A percentile compares a stretch with the other conserved stretches of the same genome.
Evolutionary conservation across 177 flowering plant species (phyloP).

Genomic region (Vitis hybrid): DNA sequence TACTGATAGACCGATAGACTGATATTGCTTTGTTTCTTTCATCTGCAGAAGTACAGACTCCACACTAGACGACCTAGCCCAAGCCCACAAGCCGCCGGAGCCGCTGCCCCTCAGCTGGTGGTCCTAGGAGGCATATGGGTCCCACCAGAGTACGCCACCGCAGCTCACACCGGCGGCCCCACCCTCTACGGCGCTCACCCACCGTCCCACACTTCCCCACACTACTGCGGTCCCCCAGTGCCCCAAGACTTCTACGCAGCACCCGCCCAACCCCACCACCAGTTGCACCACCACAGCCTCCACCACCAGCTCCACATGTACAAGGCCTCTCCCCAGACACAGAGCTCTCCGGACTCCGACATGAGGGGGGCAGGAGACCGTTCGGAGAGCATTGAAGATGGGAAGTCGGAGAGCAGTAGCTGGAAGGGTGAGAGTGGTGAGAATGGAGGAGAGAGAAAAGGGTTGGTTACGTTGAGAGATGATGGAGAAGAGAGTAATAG

Average conservation of each 20-base stretch:
- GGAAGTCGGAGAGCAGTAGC: slow-evolving; percentile 83
- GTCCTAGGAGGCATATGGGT: slow-evolving; percentile 98
- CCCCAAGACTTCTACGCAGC: slow-evolving; percentile 64
- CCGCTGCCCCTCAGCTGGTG: slow-evolving; percentile 69
- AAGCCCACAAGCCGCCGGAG: slow-evolving; percentile 65
- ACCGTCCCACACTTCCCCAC: slow-evolving; percentile 43
- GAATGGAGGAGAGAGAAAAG: slow-evolving; percentile 43
- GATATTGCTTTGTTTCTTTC: neutral
- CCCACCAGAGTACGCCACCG: slow-evolving; percentile 85
- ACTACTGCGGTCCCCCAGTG: slow-evolving; percentile 48
- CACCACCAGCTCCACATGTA: slow-evolving; percentile 60
- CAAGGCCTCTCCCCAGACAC: slow-evolving; percentile 49
- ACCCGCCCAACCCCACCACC: slow-evolving; percentile 36
- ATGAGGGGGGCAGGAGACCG: slow-evolving; percentile 44
- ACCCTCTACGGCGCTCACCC: slow-evolving; percentile 59
- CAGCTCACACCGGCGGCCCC: slow-evolving; percentile 45
- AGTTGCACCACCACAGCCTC: slow-evolving; percentile 26
- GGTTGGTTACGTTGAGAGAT: slow-evolving; percentile 48
- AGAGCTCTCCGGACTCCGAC: slow-evolving; percentile 73
- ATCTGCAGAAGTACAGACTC: slow-evolving; percentile 85
- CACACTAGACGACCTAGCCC: slow-evolving; percentile 95
- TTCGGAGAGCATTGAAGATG: slow-evolving; percentile 93
- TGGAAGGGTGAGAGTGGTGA: slow-evolving; percentile 80
- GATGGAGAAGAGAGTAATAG: slow-evolving; percentile 77
- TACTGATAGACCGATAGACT: neutral